phyloP scores from a whole-genome alignment of 495 filamentous ascomycete species.

The Platismatia glauca region DNA sequence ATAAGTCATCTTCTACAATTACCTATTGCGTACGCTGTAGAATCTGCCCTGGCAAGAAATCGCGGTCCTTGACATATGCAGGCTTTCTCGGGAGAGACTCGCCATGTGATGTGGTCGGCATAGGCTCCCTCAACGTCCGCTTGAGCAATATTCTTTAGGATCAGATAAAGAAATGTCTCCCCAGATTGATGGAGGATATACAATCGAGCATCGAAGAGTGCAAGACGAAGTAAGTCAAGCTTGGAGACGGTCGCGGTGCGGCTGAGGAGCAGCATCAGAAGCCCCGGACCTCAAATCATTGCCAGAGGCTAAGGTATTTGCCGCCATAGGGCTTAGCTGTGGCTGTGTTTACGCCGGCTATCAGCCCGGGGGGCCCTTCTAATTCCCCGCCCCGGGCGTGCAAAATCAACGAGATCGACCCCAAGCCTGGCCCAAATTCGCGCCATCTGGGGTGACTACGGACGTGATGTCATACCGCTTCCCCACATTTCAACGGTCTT shows the following conservation, averaged over 20 bases:
- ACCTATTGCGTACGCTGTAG: neutral
- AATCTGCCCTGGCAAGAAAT: neutral
- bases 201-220: constrained; percentile 32
- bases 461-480: neutral
- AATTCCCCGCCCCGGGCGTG: no score
- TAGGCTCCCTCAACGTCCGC: constrained; percentile 40
- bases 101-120: constrained; percentile 34
- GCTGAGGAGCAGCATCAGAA: constrained; percentile 42
- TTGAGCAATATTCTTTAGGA: constrained; percentile 48
- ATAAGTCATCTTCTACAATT: neutral
- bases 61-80: neutral
- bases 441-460: neutral
- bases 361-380: no score
- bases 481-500: neutral
- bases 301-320: no score
- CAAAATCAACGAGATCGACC: no score
- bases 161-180: constrained; percentile 50
- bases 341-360: no score
- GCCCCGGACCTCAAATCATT: no score
- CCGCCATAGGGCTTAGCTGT: no score
- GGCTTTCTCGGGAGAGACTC: constrained; percentile 39
- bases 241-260: constrained; percentile 44
- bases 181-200: constrained; percentile 49
- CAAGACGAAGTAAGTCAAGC: constrained; percentile 29
- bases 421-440: neutral